phyloP scores from a whole-genome alignment of 163 green algal genomes.

The Scenedesmus sp. region DNA sequence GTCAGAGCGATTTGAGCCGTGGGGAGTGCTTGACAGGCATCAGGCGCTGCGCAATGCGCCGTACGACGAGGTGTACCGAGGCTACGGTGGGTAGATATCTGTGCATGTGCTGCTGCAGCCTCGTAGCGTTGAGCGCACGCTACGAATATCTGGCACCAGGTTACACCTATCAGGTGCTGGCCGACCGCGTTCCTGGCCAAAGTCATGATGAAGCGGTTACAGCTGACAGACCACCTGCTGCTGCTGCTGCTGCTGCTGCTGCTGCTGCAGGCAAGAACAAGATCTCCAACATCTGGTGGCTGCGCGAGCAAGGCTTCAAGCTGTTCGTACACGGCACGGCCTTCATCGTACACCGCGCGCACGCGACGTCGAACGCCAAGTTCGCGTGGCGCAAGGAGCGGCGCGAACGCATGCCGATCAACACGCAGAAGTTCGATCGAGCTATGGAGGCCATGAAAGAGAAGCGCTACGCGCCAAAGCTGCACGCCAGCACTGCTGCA shows the following conservation, averaged over 20 bases:
- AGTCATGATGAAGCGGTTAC: too few species aligned
- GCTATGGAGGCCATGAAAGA: neutral
- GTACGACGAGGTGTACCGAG: slow-evolving; percentile 27
- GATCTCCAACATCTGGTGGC: neutral
- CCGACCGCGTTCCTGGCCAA: too few species aligned
- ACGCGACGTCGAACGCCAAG: neutral
- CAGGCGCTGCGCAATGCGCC: neutral
- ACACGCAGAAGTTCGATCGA: slow-evolving; percentile 5
- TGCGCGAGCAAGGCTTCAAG: slow-evolving; percentile 6
- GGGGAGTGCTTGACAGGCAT: neutral
- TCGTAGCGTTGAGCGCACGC: neutral
- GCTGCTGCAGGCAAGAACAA: slow-evolving; percentile 38
- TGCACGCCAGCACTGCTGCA: neutral
- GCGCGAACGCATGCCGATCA: neutral
- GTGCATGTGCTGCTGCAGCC: too few species aligned
- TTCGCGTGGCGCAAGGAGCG: neutral
- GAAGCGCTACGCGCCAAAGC: neutral
- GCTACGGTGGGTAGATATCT: neutral
- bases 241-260: neutral
- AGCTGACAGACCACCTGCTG: too few species aligned
- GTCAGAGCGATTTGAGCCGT: slow-evolving; percentile 10
- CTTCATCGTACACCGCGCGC: slow-evolving; percentile 15
- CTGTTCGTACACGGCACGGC: neutral
- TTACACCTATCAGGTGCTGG: too few species aligned
- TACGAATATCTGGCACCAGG: neutral